Conservation (phyloP, 345 rosid genomes). For the Chamaenerion angustifolium region DNA sequence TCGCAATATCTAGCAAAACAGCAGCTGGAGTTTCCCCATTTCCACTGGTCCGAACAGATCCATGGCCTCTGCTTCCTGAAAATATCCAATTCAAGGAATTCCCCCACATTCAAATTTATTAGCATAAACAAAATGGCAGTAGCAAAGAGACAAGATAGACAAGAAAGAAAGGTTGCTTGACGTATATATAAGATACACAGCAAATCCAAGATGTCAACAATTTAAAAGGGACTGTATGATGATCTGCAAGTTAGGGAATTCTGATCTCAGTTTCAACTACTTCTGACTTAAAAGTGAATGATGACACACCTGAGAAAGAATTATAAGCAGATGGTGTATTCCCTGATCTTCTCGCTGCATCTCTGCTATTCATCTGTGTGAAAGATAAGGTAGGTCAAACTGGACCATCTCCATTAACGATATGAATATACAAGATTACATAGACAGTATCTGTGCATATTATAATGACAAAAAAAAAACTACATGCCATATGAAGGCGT, state of each 20-base stretch:
- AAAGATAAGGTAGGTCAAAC: slow-evolving; percentile 2
- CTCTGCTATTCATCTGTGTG: slow-evolving; percentile 48
- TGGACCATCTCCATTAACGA: background rate
- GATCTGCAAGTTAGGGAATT: too few species aligned
- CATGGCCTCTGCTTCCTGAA: slow-evolving; percentile 51
- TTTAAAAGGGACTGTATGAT: too few species aligned
- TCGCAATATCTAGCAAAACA: slow-evolving; percentile 64
- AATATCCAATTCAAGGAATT: slow-evolving; percentile 37
- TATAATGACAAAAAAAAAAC: too few species aligned
- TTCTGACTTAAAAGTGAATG: background rate
- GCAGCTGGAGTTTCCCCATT: slow-evolving; percentile 44
- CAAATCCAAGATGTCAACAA: too few species aligned
- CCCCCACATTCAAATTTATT: slow-evolving; percentile 47
- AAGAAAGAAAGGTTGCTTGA: background rate
- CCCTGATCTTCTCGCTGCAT: slow-evolving; percentile 47
- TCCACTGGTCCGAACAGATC: slow-evolving; percentile 41
- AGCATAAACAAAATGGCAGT: background rate
- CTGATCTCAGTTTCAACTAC: too few species aligned
- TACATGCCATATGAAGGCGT: too few species aligned
- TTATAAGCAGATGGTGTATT: slow-evolving; percentile 31
- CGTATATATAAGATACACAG: background rate
- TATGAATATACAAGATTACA: background rate
- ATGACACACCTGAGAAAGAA: slow-evolving; percentile 49
- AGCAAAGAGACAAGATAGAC: background rate
- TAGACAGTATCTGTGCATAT: too few species aligned